Conservation (phyloP, 2,329 filamentous ascomycete genomes). For the Chrysoporthe cubensis region DNA sequence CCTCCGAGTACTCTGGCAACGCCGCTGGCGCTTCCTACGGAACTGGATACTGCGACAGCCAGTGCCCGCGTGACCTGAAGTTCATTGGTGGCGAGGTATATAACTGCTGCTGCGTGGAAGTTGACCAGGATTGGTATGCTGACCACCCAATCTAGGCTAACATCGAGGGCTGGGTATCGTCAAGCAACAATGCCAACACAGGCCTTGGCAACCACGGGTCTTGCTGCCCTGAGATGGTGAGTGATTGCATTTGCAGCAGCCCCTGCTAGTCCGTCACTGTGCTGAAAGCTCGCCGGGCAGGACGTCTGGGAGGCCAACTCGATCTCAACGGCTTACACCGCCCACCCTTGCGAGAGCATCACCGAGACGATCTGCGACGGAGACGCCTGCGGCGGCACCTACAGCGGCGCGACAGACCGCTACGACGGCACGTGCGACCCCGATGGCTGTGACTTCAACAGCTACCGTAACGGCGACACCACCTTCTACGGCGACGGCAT, state of each 20-base stretch:
- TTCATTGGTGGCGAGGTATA: constrained; percentile 53
- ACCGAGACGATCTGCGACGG: constrained; percentile 56
- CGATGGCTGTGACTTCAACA: constrained; percentile 73
- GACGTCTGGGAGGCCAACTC: constrained; percentile 65
- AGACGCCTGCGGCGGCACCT: constrained; percentile 57
- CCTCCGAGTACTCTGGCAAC: constrained; percentile 53
- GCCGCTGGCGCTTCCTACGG: constrained; percentile 62
- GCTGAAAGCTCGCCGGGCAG: neutral
- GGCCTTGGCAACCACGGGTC: constrained; percentile 57
- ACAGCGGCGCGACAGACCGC: constrained; percentile 47
- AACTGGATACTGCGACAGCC: constrained; percentile 60
- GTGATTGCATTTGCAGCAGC: neutral
- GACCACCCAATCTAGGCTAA: constrained; percentile 46
- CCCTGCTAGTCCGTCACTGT: constrained; percentile 30
- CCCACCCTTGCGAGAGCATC: constrained; percentile 62
- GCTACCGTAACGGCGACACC: constrained; percentile 67
- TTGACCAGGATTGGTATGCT: neutral
- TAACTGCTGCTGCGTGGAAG: neutral
- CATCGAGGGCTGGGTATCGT: constrained; percentile 55
- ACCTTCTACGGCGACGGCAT: constrained; percentile 64
- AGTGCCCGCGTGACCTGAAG: constrained; percentile 59
- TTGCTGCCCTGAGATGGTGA: constrained; percentile 65
- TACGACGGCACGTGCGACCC: constrained; percentile 69
- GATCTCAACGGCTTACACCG: constrained; percentile 66
- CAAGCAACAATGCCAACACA: constrained; percentile 57